A percentile compares a stretch with the other conserved stretches of the same genome.
Evolutionary conservation across 768 basidiomycete genomes (phyloP).

Genomic region (Bullera alba): DNA sequence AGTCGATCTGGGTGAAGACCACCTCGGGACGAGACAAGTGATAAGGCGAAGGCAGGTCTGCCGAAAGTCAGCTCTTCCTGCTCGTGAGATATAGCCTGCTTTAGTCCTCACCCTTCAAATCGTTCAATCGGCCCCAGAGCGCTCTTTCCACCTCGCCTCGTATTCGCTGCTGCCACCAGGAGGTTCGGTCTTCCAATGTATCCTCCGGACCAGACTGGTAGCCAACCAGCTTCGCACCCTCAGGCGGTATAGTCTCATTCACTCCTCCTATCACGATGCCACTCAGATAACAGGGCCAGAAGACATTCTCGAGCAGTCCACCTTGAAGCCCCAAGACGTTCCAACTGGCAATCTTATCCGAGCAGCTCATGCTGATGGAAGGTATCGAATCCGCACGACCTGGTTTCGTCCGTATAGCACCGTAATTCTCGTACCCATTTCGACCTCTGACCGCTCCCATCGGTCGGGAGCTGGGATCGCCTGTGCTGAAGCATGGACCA

Average conservation of each 20-base stretch:
- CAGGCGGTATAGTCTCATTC: conserved; percentile 39
- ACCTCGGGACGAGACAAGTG: conserved; percentile 53
- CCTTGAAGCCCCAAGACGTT: conserved; percentile 78
- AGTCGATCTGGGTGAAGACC: conserved; percentile 57
- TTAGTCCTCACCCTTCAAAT: conserved; percentile 24
- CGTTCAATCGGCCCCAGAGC: conserved; percentile 55
- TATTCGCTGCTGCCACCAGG: conserved; percentile 45
- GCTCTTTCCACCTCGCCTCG: conserved; percentile 63
- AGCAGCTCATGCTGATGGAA: conserved; percentile 82
- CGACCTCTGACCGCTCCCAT: conserved; percentile 55
- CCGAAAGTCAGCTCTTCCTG: too few species aligned
- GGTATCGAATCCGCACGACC: conserved; percentile 82
- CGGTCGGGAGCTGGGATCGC: neutral
- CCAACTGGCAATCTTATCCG: conserved; percentile 90
- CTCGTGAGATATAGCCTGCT: too few species aligned
- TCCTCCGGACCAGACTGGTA: neutral
- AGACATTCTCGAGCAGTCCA: conserved; percentile 56
- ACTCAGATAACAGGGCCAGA: conserved; percentile 61
- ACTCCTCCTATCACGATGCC: conserved; percentile 70
- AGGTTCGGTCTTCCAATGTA: neutral
- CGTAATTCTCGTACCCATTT: conserved; percentile 65
- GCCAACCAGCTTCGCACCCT: neutral
- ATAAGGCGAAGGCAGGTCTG: conserved; percentile 53
- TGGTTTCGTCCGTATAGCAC: conserved; percentile 84
- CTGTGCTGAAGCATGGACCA: too few species aligned